Percentiles rank a stretch among this genome's conserved stretches.
Conservation (phyloP, 208 protist species). For the Trypanosoma melophagium region DNA sequence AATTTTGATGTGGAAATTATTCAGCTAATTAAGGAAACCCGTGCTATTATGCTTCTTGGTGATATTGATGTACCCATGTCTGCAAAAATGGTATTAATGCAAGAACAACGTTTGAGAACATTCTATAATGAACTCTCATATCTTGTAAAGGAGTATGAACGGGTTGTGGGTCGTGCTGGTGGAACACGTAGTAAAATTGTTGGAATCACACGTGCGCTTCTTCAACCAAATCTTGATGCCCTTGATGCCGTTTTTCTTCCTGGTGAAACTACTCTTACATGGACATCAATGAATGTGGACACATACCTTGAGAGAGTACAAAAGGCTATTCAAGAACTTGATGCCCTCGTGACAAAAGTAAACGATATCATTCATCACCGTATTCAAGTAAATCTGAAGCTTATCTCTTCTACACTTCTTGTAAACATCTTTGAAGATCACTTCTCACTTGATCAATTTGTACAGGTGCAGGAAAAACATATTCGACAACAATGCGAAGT, state of each 20-base stretch:
- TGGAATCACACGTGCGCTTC: constrained; percentile 82
- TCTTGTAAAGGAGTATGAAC: constrained; percentile 90
- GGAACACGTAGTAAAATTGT: constrained; percentile 62
- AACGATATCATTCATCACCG: constrained; percentile 93
- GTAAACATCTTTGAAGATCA: constrained; percentile 75
- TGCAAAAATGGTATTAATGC: constrained; percentile 90
- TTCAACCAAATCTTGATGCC: constrained; percentile 90
- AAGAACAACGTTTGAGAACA: constrained; percentile 94
- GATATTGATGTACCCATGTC: constrained; percentile 90
- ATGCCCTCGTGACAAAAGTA: constrained; percentile 76
- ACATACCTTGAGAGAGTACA: constrained; percentile 90
- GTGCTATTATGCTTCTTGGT: constrained; percentile 92
- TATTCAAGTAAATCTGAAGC: constrained; percentile 92
- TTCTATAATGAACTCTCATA: constrained; percentile 94
- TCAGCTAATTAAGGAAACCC: constrained; percentile 96
- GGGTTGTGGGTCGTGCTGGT: constrained; percentile 71
- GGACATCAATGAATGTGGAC: constrained; percentile 96
- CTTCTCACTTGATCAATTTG: constrained; percentile 87
- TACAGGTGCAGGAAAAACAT: constrained; percentile 85
- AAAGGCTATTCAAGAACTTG: constrained; percentile 65
- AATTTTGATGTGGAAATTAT: constrained; percentile 98
- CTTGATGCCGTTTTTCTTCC: constrained; percentile 90
- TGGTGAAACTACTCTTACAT: constrained; percentile 93
- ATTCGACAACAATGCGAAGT: constrained; percentile 90
- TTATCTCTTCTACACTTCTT: constrained; percentile 80